Conservation (phyloP, 208 protist species). For the Naegleria gruberi region DNA sequence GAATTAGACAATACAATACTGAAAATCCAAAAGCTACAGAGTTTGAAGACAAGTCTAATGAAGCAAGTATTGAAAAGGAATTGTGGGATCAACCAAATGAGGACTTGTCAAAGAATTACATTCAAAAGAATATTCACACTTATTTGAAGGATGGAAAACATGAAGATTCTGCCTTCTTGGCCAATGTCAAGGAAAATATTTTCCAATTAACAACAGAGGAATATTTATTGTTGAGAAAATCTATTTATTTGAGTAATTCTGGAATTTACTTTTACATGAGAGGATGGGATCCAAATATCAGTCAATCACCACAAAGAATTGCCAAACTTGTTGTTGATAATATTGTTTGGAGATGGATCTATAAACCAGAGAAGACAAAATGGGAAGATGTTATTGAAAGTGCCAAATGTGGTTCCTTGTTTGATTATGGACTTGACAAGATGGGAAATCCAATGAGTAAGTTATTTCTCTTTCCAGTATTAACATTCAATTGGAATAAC, state of each 20-base stretch:
- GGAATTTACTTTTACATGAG: not conserved
- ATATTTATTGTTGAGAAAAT: constrained; percentile 3
- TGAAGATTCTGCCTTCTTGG: not conserved
- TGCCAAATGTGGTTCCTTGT: not conserved
- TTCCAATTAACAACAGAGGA: not conserved
- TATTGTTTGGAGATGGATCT: not conserved
- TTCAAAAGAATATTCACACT: not conserved
- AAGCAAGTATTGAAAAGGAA: not conserved
- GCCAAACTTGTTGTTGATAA: not conserved
- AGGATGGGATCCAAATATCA: not conserved
- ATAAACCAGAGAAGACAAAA: not conserved
- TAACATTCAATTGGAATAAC: no score
- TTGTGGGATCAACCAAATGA: not conserved
- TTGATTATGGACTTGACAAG: not conserved
- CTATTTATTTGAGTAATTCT: not conserved
- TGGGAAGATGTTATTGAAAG: not conserved
- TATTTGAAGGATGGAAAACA: not conserved
- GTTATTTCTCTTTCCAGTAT: no score
- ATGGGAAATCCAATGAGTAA: not conserved
- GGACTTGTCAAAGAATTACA: not conserved
- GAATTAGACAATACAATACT: not conserved
- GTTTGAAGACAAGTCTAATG: not conserved
- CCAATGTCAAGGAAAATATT: not conserved
- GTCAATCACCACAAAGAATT: not conserved
- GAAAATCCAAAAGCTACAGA: not conserved